Evolutionary conservation across 164 flowering plant genomes (phyloP), one percentile per base, ranked within the genome.

Genomic region (Chloranthus sessilifolius): DNA sequence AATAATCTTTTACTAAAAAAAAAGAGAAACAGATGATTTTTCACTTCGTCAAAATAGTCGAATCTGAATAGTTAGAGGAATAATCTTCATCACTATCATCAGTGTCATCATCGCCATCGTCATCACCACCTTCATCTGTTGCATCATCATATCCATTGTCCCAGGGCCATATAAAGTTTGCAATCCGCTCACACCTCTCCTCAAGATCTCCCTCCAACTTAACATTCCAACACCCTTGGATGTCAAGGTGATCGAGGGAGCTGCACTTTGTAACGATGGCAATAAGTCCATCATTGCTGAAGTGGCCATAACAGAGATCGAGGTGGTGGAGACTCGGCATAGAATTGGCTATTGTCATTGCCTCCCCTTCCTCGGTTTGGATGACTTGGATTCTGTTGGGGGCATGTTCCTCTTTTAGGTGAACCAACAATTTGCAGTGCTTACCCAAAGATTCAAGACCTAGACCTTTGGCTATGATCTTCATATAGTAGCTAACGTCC

Each of bases 301-400:
- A 52, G 11, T 56, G 60, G n/a, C 62, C 58, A 62, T 80, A 82
- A 10, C 80, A 76, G 60, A 85, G 59, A 60, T 80, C 87, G 15
- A 85, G 81, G 55, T 74, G 80, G 65, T 64, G 62, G 27, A 85
- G 82, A 36, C 59, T 71, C 0, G 84, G 83, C 95, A 86, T 86
- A 36, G 95, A 74, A 51, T 65, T 23, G 14, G 95, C 85, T 17
- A 83, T 79, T 23, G 84, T 84, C 31, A 60, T 43, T 10, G 95
- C 95, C 62, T 86, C 95, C 2, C 74, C 79, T n/a, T 79, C 88
- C 12, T 71, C 68, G 4, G 59, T 53, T 5, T 39, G 46, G 39
- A 31, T 63, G 17, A n/a, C n/a, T n/a, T n/a, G n/a, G n/a, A n/a
- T n/a, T 26, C 59, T 67, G 15, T 70, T 40, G 0, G 88, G 88